Conservation (phyloP, 2,329 filamentous ascomycete species). For the Cadophora gregata region DNA sequence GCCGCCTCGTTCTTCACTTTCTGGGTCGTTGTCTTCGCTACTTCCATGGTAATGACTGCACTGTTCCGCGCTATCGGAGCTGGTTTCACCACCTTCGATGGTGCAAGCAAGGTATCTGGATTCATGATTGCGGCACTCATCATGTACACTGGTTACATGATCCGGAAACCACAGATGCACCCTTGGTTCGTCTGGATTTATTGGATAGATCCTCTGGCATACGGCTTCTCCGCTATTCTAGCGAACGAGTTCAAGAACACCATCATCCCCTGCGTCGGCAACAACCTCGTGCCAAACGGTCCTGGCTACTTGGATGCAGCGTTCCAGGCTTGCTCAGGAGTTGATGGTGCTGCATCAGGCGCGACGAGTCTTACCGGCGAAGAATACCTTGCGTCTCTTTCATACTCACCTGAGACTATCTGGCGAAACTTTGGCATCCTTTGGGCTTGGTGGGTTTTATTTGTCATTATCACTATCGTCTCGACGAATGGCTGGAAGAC, state of each 20-base stretch:
- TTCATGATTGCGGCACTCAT: slow-evolving; percentile 57
- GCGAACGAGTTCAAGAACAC: slow-evolving; percentile 72
- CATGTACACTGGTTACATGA: slow-evolving; percentile 70
- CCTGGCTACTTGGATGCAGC: slow-evolving; percentile 51
- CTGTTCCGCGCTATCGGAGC: slow-evolving; percentile 63
- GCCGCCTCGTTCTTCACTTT: slow-evolving; percentile 67
- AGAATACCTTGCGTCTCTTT: slow-evolving; percentile 61
- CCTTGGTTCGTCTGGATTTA: slow-evolving; percentile 66
- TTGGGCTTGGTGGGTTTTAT: slow-evolving; percentile 67
- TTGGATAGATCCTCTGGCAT: slow-evolving; percentile 70
- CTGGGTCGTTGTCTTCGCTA: slow-evolving; percentile 59
- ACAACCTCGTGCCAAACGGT: slow-evolving; percentile 57
- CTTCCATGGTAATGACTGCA: slow-evolving; percentile 63
- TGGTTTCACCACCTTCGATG: slow-evolving; percentile 61
- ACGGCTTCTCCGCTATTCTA: slow-evolving; percentile 71
- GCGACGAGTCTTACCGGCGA: slow-evolving; percentile 59
- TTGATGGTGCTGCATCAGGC: slow-evolving; percentile 59
- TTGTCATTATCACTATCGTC: slow-evolving; percentile 61
- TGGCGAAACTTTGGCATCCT: slow-evolving; percentile 68
- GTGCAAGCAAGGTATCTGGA: slow-evolving; percentile 62
- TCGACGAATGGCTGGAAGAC: slow-evolving; percentile 63
- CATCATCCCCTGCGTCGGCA: slow-evolving; percentile 56
- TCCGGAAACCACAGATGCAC: slow-evolving; percentile 65
- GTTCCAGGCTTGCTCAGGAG: slow-evolving; percentile 61
- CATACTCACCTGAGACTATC: slow-evolving; percentile 57